Base-by-base conservation (phyloP, 352 stramenopile genomes). In the Globisporangium orthogonon region DNA sequence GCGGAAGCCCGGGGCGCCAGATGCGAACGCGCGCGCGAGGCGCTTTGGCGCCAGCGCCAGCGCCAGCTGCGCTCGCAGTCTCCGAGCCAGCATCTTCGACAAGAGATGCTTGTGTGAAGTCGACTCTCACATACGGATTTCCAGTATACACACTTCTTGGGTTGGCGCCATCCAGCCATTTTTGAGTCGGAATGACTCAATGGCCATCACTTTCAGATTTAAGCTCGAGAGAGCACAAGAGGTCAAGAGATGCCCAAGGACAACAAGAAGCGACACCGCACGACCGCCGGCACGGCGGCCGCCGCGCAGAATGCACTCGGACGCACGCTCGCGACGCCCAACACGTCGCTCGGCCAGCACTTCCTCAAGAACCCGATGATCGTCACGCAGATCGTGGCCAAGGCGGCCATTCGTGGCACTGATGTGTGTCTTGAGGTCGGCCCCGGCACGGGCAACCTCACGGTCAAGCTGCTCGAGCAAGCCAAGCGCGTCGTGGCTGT, bases 291-390 rank as follows among this genome's bases (percentile, higher is more conserved):
- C 60, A 87, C 85, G 50, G 76, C 76, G 11, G 70, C 79, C 1
- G 83, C 81, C 1, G 69, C 85, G 62, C 85, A 95, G 62, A 92
- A 95, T 58, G 76, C 74, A 46, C 74, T 90, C 28, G 85, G 85
- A 1, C 84, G 86, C 46, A 98, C 95, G 62, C 76, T 98, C n/a
- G 93, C 97, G 63, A 93, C 94, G 56, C 91, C 95, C 62, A 98
- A 99, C 75, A 99, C 94, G 30, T 95, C 88, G 17, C 74, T 99
- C 31, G 97, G 98, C 35, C 97, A 99, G 87, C 96, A 99, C 76
- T 99, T 99, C 64, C 84, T 99, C 46, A 99, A 99, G 70, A 98
- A 99, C 75, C 94, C 95, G 45, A 97, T 96, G 65, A 98, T 99
- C 52, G 95, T 98, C 48, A 89, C 81, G 41, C 82, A 91, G 58